These are phyloP conservation scores for Dactylellina sp. DNA, from an alignment of 2,329 filamentous ascomycete species.

Conservation along the genomic window DNA sequence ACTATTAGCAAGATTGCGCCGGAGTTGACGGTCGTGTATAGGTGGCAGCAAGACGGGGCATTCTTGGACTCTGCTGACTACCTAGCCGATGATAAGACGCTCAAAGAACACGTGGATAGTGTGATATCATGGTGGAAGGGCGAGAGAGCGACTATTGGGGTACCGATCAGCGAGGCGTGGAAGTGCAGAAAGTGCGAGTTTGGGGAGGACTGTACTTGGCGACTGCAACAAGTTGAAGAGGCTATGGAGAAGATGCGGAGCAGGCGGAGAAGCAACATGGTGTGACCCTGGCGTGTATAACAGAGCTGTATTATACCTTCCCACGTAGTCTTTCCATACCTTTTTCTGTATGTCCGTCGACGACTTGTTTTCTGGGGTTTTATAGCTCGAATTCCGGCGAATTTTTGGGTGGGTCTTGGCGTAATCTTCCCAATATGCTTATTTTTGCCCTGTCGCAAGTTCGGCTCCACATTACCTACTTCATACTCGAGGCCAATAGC, in stretches of 20 bases:
- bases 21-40: constrained; percentile 71
- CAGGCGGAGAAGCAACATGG: constrained; percentile 18
- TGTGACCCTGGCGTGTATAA: constrained; percentile 11
- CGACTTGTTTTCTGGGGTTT: background rate
- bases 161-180: constrained; percentile 84
- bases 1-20: constrained; percentile 72
- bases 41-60: constrained; percentile 66
- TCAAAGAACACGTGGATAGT: constrained; percentile 75
- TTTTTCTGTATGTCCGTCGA: no score
- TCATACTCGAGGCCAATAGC: background rate
- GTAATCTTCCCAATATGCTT: constrained; percentile 18
- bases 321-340: background rate
- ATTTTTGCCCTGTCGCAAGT: constrained; percentile 36
- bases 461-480: constrained; percentile 31
- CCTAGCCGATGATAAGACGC: constrained; percentile 72
- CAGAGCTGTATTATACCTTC: constrained; percentile 12
- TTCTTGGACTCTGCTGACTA: constrained; percentile 73
- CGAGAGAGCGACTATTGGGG: constrained; percentile 76
- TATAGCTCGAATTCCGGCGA: background rate
- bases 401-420: constrained; percentile 18
- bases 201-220: constrained; percentile 80
- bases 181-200: constrained; percentile 89
- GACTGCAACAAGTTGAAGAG: constrained; percentile 75
- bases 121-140: constrained; percentile 92
- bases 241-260: constrained; percentile 63